phyloP scores from a whole-genome alignment of 768 basidiomycete genomes.

The Auriscalpium orientale region DNA sequence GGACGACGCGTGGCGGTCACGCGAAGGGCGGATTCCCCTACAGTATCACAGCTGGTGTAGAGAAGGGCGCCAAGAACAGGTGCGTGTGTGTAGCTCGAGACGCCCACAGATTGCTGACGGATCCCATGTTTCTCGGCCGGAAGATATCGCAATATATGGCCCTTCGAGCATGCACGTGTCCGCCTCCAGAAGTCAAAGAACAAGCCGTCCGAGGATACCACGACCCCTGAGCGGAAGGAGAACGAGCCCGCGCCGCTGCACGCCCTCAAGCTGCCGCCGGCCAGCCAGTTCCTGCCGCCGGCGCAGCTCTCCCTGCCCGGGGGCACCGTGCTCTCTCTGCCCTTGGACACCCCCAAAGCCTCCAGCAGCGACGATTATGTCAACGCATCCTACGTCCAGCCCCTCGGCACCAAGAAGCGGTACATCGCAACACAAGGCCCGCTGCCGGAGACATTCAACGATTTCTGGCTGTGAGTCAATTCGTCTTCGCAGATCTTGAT shows the following conservation, averaged over 20 bases:
- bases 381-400: constrained; percentile 91
- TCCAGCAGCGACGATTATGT: constrained; percentile 72
- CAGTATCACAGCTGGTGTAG: constrained; percentile 92
- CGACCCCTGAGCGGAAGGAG: background rate
- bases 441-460: constrained; percentile 76
- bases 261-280: constrained; percentile 6
- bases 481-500: background rate
- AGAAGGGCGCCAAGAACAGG: constrained; percentile 93
- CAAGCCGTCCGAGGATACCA: background rate
- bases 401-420: constrained; percentile 67
- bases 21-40: constrained; percentile 53
- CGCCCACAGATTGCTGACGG: background rate
- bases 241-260: background rate
- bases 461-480: constrained; percentile 88
- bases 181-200: constrained; percentile 33
- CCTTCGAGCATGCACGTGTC: constrained; percentile 92
- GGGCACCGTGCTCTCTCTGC: constrained; percentile 4
- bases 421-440: constrained; percentile 98
- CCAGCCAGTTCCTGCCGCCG: constrained; percentile 12
- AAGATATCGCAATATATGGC: constrained; percentile 96
- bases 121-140: background rate
- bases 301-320: background rate
- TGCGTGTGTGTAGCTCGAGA: constrained; percentile 24
- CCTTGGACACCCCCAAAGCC: constrained; percentile 6
- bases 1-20: constrained; percentile 10